phyloP scores from a whole-genome alignment of 441 rosid genomes.

The Erysimum cheiri region DNA sequence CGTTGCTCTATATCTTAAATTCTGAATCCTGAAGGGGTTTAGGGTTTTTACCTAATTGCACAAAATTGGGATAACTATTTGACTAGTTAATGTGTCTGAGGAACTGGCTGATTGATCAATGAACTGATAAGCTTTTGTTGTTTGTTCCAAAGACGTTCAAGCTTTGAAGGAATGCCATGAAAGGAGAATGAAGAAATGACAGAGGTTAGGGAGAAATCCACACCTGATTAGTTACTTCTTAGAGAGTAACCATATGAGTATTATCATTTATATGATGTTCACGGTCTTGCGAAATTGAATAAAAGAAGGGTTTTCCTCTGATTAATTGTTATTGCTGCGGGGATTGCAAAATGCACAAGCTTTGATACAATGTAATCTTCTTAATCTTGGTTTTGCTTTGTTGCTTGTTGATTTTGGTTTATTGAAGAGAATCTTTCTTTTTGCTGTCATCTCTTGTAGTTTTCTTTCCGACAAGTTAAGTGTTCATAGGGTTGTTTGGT shows the following conservation, averaged over 20 bases:
- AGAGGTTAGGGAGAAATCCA: constrained; percentile 9
- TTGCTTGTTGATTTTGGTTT: constrained; percentile 15
- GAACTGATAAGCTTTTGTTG: not conserved
- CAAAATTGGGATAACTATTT: not conserved
- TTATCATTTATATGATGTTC: not conserved
- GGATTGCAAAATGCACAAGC: constrained; percentile 4
- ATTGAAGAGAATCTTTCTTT: not conserved
- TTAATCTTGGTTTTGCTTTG: constrained; percentile 11
- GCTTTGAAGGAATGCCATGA: constrained; percentile 88
- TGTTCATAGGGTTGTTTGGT: not conserved
- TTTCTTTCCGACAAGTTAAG: not conserved
- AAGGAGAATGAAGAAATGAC: constrained; percentile 51
- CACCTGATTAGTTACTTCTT: constrained; percentile 17
- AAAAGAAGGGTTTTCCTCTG: not conserved
- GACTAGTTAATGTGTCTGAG: not conserved
- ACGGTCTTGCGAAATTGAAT: not conserved
- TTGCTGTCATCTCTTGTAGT: constrained; percentile 1
- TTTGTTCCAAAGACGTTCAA: constrained; percentile 70
- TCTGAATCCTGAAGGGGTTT: constrained; percentile 17
- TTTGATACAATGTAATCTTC: not conserved
- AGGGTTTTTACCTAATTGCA: not conserved
- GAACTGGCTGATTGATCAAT: not conserved
- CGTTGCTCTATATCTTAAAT: not conserved
- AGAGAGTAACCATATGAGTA: not conserved
- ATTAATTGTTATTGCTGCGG: not conserved